phyloP scores from a whole-genome alignment of 2,329 filamentous ascomycete genomes.

The Myotisia sp. region DNA sequence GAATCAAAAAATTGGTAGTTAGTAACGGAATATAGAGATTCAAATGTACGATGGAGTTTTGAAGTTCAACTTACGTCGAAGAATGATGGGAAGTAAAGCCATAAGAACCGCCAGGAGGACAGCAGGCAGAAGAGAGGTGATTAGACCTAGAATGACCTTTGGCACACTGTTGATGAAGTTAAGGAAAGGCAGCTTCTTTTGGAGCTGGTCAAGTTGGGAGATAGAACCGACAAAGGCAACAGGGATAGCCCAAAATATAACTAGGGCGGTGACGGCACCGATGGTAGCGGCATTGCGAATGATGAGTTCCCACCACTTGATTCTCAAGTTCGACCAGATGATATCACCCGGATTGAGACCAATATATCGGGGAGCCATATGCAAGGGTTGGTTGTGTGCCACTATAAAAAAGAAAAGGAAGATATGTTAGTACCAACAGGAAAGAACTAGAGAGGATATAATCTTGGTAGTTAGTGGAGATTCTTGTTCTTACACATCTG shows the following conservation, averaged over 20 bases:
- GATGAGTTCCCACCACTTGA: slow-evolving; percentile 76
- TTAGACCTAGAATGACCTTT: slow-evolving; percentile 55
- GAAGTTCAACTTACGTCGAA: slow-evolving; percentile 46
- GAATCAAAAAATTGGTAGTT: slow-evolving; percentile 7
- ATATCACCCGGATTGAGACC: slow-evolving; percentile 69
- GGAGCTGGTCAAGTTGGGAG: slow-evolving; percentile 65
- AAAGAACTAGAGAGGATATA: slow-evolving; percentile 5
- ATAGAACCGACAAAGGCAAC: slow-evolving; percentile 70
- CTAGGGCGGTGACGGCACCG: slow-evolving; percentile 58
- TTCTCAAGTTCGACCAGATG: slow-evolving; percentile 71
- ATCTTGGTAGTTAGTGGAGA: neutral
- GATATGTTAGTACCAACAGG: neutral
- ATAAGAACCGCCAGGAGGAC: slow-evolving; percentile 70
- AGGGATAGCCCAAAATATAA: slow-evolving; percentile 75
- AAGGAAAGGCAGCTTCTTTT: slow-evolving; percentile 51
- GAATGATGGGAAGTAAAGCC: slow-evolving; percentile 68
- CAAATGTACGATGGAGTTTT: neutral
- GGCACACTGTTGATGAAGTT: slow-evolving; percentile 62
- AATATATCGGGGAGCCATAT: slow-evolving; percentile 74
- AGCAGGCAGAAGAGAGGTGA: slow-evolving; percentile 71
- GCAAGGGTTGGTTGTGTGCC: slow-evolving; percentile 70
- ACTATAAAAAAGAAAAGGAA: slow-evolving; percentile 28
- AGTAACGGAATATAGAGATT: neutral
- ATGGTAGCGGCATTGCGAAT: slow-evolving; percentile 55
- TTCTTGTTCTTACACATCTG: slow-evolving; percentile 42